These are phyloP conservation scores for Mayamaea pseudoterrestris DNA, from an alignment of 108 stramenopile genomes.

Conservation along the genomic window DNA sequence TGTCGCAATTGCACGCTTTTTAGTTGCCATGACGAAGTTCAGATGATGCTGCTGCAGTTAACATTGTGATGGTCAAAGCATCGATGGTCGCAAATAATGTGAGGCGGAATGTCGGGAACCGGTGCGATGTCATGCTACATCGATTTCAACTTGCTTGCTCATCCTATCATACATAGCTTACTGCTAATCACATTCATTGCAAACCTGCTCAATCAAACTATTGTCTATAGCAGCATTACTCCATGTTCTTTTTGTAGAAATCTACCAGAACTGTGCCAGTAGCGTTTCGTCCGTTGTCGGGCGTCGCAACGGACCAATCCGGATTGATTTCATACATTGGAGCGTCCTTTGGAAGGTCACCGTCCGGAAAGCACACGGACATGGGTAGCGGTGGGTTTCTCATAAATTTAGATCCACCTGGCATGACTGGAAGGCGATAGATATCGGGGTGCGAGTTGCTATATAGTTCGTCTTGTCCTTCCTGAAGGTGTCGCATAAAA, in stretches of 20 bases:
- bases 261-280: slow-evolving; percentile 78
- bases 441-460: slow-evolving; percentile 80
- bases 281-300: slow-evolving; percentile 63
- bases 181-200: too few relatives aligned
- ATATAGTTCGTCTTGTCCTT: slow-evolving; percentile 67
- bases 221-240: slow-evolving; percentile 38
- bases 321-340: slow-evolving; percentile 72
- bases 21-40: too few relatives aligned
- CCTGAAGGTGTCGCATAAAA: slow-evolving; percentile 18
- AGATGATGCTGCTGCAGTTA: too few relatives aligned
- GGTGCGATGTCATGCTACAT: too few relatives aligned
- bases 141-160: too few relatives aligned
- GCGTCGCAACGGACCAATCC: slow-evolving; percentile 69
- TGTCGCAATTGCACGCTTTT: too few relatives aligned
- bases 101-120: too few relatives aligned
- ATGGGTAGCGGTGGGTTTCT: slow-evolving; percentile 90
- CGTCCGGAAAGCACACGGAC: slow-evolving; percentile 88
- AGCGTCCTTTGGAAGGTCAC: slow-evolving; percentile 72
- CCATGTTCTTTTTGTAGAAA: slow-evolving; percentile 89
- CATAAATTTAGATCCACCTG: slow-evolving; percentile 96
- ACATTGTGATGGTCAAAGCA: too few relatives aligned
- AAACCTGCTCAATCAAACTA: too few relatives aligned
- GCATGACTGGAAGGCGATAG: slow-evolving; percentile 90
- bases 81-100: too few relatives aligned
- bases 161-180: too few relatives aligned